Percentiles rank a stretch among this genome's conserved stretches.
Conservation (phyloP, 805 yeast genomes). For the Scheffersomyces coipomensis region DNA sequence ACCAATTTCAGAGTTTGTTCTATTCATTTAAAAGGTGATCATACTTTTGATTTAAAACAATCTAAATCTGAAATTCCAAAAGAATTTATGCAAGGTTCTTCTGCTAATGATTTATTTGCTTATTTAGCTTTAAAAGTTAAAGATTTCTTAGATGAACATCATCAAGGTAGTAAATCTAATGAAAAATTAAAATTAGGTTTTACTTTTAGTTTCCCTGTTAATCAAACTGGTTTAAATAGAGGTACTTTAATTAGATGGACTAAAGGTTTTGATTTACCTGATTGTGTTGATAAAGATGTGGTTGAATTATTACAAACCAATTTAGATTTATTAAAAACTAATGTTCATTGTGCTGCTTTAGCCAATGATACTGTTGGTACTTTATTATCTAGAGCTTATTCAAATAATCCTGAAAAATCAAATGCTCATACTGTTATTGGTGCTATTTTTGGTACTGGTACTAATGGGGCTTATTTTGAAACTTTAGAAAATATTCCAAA, state of each 20-base stretch:
- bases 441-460: conserved; percentile 95
- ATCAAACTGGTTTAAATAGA: conserved; percentile 73
- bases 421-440: conserved; percentile 82
- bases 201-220: conserved; percentile 91
- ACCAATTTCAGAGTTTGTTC: conserved; percentile 96
- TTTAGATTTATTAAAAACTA: conserved; percentile 55
- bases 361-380: conserved; percentile 98
- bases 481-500: conserved; percentile 70
- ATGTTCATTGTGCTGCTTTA: conserved; percentile 77
- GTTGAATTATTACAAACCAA: conserved; percentile 70
- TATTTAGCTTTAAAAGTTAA: conserved; percentile 73
- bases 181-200: conserved; percentile 72
- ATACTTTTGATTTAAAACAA: conserved; percentile 76
- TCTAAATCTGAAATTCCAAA: conserved; percentile 76
- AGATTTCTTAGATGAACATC: conserved; percentile 65
- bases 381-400: conserved; percentile 80
- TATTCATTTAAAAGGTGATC: conserved; percentile 70
- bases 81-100: conserved; percentile 64
- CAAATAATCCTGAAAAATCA: conserved; percentile 58
- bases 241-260: conserved; percentile 95
- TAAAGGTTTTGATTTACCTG: conserved; percentile 86
- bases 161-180: conserved; percentile 35
- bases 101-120: conserved; percentile 65
- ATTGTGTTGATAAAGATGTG: conserved; percentile 82
- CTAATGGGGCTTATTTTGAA: conserved; percentile 94